phyloP scores from a whole-genome alignment of 164 flowering plant genomes.

The Berberis vulgaris region DNA sequence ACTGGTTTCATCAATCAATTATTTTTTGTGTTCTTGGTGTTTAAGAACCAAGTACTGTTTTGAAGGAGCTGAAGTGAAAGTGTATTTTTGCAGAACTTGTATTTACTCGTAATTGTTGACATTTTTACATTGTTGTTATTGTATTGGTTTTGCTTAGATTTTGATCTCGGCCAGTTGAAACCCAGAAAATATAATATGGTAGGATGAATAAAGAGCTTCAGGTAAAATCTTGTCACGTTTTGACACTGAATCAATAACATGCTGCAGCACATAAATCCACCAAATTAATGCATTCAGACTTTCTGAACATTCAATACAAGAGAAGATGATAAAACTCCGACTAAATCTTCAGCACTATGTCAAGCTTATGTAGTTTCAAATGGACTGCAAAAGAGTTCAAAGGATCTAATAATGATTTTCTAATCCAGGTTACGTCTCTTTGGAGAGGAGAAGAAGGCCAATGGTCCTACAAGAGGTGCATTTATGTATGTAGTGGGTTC shows the following conservation, averaged over 20 bases:
- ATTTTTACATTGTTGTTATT: too few relatives aligned
- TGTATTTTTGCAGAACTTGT: too few relatives aligned
- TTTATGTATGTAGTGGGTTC: constrained; percentile 71
- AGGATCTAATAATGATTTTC: too few relatives aligned
- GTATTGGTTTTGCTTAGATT: neutral
- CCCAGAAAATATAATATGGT: neutral
- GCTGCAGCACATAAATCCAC: neutral
- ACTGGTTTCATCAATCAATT: neutral
- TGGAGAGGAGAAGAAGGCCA: constrained; percentile 36
- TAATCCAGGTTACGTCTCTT: neutral
- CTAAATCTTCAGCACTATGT: too few relatives aligned
- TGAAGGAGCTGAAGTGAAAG: neutral
- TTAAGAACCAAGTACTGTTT: constrained; percentile 5
- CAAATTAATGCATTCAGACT: neutral
- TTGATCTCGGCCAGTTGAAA: neutral
- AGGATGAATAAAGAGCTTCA: neutral
- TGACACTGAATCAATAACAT: neutral
- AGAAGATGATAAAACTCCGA: too few relatives aligned
- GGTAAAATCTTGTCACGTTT: neutral
- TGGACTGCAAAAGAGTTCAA: too few relatives aligned
- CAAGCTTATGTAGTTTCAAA: too few relatives aligned
- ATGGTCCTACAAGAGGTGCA: constrained; percentile 64
- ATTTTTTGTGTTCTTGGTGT: constrained; percentile 7
- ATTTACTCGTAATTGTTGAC: neutral
- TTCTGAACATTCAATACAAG: neutral